Evolutionary conservation across 176 grass and related monocot genomes (phyloP).

Genomic region (Musa acuminata): DNA sequence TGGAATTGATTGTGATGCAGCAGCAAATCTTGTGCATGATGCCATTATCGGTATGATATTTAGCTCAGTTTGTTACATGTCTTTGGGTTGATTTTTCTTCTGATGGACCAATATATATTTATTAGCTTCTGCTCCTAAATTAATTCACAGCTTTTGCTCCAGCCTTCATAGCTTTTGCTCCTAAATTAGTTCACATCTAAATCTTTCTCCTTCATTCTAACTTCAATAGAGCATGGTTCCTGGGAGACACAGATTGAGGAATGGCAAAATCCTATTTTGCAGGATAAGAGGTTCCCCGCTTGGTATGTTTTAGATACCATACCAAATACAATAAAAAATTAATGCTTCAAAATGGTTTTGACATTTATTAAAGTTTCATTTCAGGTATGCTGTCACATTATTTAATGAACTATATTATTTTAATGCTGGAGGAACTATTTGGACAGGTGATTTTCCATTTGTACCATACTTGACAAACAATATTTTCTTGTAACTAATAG

Average conservation of each 20-base stretch:
- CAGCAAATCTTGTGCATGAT: slow-evolving; percentile 65
- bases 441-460: slow-evolving; percentile 55
- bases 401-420: slow-evolving; percentile 99
- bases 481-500: slow-evolving; percentile 22
- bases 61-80: not conserved
- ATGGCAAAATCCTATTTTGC: slow-evolving; percentile 86
- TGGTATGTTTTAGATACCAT: slow-evolving; percentile 38
- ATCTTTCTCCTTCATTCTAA: not conserved
- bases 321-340: not conserved
- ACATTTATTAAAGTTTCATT: slow-evolving; percentile 26
- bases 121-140: not conserved
- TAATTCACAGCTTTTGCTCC: not conserved
- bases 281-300: slow-evolving; percentile 63
- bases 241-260: slow-evolving; percentile 89
- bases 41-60: slow-evolving; percentile 58
- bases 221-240: slow-evolving; percentile 56
- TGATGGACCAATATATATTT: not conserved
- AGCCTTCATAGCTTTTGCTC: not conserved
- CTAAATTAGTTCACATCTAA: not conserved
- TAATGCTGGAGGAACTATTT: slow-evolving; percentile 97
- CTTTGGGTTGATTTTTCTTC: not conserved
- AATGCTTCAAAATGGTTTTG: slow-evolving; percentile 15
- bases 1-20: slow-evolving; percentile 72
- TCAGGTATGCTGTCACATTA: slow-evolving; percentile 84
- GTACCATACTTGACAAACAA: slow-evolving; percentile 9